Conservation (phyloP, 2,329 filamentous ascomycete species). For the Colletotrichum liriopes region DNA sequence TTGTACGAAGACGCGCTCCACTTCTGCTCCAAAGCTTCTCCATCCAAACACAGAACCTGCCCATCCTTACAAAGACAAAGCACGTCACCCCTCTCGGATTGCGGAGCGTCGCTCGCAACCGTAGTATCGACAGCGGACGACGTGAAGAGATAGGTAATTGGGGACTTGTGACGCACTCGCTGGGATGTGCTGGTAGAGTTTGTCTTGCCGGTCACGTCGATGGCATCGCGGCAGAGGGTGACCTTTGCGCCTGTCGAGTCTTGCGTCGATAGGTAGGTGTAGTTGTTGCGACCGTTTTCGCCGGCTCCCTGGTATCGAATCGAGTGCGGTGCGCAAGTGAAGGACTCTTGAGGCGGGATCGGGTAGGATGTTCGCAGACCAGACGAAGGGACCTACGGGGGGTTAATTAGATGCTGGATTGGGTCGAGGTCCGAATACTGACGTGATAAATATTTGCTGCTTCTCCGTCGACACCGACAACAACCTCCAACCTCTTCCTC, state of each 20-base stretch:
- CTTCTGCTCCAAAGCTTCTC: conserved; percentile 65
- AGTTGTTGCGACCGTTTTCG: conserved; percentile 66
- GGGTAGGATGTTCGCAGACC: conserved; percentile 77
- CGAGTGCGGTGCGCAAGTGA: conserved; percentile 75
- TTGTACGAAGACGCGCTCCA: conserved; percentile 63
- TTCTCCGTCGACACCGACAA: conserved; percentile 76
- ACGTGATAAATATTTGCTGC: conserved; percentile 78
- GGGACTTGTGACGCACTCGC: conserved; percentile 49
- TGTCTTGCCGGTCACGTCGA: conserved; percentile 66
- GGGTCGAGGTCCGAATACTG: conserved; percentile 47
- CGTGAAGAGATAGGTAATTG: conserved; percentile 62
- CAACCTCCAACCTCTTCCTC: conserved; percentile 75
- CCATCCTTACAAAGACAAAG: conserved; percentile 74
- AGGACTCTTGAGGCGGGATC: conserved; percentile 75
- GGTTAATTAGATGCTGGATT: conserved; percentile 44
- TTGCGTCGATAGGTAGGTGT: conserved; percentile 73
- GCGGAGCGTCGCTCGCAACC: not conserved
- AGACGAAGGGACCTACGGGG: conserved; percentile 70
- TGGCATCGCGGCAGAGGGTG: conserved; percentile 72
- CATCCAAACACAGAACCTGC: conserved; percentile 72
- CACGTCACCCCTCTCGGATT: conserved; percentile 54
- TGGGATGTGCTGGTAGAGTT: conserved; percentile 65
- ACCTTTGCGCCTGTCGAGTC: conserved; percentile 66
- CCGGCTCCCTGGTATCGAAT: conserved; percentile 66
- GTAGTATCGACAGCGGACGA: conserved; percentile 45